phyloP scores from a whole-genome alignment of 495 filamentous ascomycete species.

The Apiosordaria backusii region DNA sequence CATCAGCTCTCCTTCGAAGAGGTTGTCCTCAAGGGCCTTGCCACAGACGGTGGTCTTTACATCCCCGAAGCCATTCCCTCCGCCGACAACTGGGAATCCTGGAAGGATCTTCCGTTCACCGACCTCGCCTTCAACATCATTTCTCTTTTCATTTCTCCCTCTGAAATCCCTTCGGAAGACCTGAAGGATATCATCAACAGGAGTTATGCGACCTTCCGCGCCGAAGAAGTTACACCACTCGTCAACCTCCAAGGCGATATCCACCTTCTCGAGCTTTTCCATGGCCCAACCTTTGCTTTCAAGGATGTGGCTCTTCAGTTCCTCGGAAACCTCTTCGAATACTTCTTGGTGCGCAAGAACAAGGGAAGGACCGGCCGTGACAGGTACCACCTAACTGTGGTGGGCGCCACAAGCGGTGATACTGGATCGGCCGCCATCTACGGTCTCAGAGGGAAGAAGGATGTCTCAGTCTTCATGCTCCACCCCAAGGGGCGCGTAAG shows the following conservation, averaged over 20 bases:
- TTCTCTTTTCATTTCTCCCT: slow-evolving; percentile 73
- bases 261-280: slow-evolving; percentile 89
- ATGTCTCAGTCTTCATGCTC: slow-evolving; percentile 87
- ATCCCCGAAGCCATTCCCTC: slow-evolving; percentile 77
- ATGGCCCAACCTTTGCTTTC: slow-evolving; percentile 94
- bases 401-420: slow-evolving; percentile 91
- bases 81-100: slow-evolving; percentile 62
- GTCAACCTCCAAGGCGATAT: slow-evolving; percentile 68
- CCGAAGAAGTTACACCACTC: slow-evolving; percentile 66
- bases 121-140: slow-evolving; percentile 76
- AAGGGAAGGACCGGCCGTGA: slow-evolving; percentile 64
- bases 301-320: slow-evolving; percentile 91
- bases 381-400: slow-evolving; percentile 81
- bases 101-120: slow-evolving; percentile 71
- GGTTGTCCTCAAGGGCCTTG: slow-evolving; percentile 87
- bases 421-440: slow-evolving; percentile 96
- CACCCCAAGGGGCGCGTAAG: slow-evolving; percentile 79
- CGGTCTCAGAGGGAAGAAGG: slow-evolving; percentile 94
- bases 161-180: slow-evolving; percentile 76
- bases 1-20: slow-evolving; percentile 81
- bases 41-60: slow-evolving; percentile 84
- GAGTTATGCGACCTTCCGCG: slow-evolving; percentile 84
- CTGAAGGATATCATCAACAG: slow-evolving; percentile 74
- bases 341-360: slow-evolving; percentile 83
- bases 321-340: slow-evolving; percentile 94